Conservation (phyloP, 257 asterid species). For the Haberlea rhodopensis region DNA sequence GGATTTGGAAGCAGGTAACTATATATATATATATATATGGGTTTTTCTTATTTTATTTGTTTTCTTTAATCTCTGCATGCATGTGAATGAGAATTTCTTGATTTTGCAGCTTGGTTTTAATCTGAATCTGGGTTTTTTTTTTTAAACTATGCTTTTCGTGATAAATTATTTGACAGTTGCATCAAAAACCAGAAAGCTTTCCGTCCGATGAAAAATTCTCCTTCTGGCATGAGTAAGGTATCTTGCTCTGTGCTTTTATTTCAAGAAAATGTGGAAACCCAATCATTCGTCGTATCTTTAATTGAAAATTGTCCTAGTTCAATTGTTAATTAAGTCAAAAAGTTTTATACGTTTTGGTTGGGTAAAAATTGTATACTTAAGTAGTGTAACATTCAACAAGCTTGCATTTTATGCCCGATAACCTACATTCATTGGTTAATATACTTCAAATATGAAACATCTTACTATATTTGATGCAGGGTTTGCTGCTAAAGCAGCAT, state of each 20-base stretch:
- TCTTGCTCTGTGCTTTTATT: too few relatives aligned
- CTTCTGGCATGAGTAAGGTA: conserved; percentile 16
- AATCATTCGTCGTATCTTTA: too few relatives aligned
- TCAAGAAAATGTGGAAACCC: too few relatives aligned
- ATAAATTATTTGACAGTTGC: background rate
- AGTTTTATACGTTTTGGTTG: too few relatives aligned
- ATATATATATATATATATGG: too few relatives aligned
- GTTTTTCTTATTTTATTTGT: background rate
- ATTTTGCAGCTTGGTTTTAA: background rate
- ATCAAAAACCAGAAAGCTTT: conserved; percentile 16
- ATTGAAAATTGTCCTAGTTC: background rate
- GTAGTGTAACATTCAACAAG: background rate
- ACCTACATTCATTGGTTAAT: too few relatives aligned
- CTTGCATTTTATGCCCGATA: background rate
- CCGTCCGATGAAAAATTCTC: conserved; percentile 9
- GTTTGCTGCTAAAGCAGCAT: conserved; percentile 26
- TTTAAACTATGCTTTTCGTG: background rate
- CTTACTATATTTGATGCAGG: conserved; percentile 17
- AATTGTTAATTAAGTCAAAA: background rate
- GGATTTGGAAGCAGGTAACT: conserved; percentile 34
- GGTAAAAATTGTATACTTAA: background rate
- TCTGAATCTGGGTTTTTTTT: background rate
- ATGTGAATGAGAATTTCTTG: background rate
- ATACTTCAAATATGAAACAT: background rate
- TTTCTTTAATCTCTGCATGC: background rate